Evolutionary conservation across 306 rosid genomes (phyloP).

Genomic region (Cicer chorassanicum): DNA sequence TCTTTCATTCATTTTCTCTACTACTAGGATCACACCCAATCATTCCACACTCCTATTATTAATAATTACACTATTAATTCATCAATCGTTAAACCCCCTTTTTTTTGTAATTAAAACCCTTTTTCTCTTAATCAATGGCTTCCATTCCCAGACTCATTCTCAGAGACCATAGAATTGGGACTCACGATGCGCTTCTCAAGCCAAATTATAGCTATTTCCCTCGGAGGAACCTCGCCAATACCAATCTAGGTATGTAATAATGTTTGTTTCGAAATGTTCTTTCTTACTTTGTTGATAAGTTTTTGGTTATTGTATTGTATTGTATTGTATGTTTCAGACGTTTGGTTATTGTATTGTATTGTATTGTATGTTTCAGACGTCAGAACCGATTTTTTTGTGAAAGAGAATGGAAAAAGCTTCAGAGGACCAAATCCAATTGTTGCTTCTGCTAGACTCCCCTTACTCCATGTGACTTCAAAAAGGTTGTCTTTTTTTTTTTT

Average conservation of each 20-base stretch:
- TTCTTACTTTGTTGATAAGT: neutral
- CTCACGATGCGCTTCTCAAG: conserved; percentile 44
- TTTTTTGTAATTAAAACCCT: neutral
- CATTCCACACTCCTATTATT: neutral
- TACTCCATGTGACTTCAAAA: conserved; percentile 37
- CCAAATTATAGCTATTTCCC: conserved; percentile 43
- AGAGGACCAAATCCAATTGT: conserved; percentile 34
- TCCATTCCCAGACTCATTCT: conserved; percentile 60
- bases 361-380: conserved; percentile 43
- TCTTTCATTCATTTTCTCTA: neutral
- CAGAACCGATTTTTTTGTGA: conserved; percentile 47
- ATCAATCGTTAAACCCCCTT: neutral
- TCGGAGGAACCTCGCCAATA: conserved; percentile 43
- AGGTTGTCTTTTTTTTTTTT: conserved; percentile 57
- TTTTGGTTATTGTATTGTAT: neutral
- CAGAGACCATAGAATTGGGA: conserved; percentile 51
- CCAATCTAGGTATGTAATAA: conserved; percentile 56
- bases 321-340: conserved; percentile 42
- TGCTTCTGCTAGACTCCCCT: conserved; percentile 43
- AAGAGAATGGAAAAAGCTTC: neutral
- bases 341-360: neutral
- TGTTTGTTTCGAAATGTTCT: neutral
- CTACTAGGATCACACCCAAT: neutral
- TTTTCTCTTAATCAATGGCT: conserved; percentile 54
- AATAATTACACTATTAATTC: too few species aligned